These are phyloP conservation scores for Vitis rupestris DNA, from an alignment of 164 flowering plant species.

Conservation along the genomic window DNA sequence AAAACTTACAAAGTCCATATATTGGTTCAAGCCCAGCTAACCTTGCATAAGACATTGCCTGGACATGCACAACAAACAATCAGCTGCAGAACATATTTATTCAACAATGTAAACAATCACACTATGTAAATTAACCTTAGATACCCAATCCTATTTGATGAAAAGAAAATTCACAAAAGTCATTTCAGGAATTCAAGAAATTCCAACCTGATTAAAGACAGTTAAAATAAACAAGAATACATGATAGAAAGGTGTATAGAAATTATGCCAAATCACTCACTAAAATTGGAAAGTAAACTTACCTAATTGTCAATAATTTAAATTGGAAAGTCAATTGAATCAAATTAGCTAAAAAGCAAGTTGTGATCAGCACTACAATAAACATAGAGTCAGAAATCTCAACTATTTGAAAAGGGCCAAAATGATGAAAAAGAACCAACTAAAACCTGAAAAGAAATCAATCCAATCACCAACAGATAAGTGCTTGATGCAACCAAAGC, in stretches of 20 bases:
- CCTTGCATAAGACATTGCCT: slow-evolving; percentile 99
- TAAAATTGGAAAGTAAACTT: background rate
- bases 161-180: slow-evolving; percentile 1
- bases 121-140: background rate
- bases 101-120: background rate
- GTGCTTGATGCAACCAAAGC: background rate
- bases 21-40: slow-evolving; percentile 93
- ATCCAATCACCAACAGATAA: background rate
- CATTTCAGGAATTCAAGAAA: background rate
- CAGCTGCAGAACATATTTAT: slow-evolving; percentile 3
- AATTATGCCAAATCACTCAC: background rate
- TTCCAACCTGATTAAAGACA: background rate
- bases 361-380: background rate
- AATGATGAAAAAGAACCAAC: background rate
- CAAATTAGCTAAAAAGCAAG: background rate
- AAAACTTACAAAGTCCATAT: slow-evolving; percentile 93
- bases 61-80: slow-evolving; percentile 32
- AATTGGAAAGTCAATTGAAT: background rate
- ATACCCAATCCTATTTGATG: background rate
- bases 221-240: background rate
- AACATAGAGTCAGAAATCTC: background rate
- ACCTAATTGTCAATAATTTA: too few relatives aligned
- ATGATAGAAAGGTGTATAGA: background rate
- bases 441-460: background rate
- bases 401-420: background rate